These are phyloP conservation scores for Eimeria necatrix DNA, from an alignment of 169 alveolate genomes.

Conservation along the genomic window DNA sequence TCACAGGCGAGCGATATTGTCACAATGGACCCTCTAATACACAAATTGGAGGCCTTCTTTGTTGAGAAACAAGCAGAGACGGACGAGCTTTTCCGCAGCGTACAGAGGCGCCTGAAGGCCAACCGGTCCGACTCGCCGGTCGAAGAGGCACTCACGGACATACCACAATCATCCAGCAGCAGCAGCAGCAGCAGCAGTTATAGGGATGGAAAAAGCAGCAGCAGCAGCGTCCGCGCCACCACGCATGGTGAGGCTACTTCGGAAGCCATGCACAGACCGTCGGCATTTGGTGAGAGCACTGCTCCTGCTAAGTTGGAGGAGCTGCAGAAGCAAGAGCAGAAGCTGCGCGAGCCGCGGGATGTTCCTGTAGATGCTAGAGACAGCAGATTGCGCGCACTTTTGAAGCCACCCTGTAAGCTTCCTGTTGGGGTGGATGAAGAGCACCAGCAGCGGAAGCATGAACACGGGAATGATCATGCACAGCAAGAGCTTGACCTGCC, in stretches of 20 bases:
- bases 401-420: background rate
- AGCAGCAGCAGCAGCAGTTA: constrained; percentile 40
- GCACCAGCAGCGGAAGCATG: constrained; percentile 31
- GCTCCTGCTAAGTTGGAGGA: background rate
- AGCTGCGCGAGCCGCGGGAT: background rate
- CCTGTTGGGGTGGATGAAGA: background rate
- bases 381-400: constrained; percentile 9
- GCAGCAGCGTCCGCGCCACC: constrained; percentile 28
- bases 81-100: constrained; percentile 60
- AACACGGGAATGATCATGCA: background rate
- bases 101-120: constrained; percentile 59
- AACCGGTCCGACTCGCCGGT: constrained; percentile 21
- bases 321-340: constrained; percentile 21
- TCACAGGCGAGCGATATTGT: constrained; percentile 67
- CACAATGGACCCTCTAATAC: constrained; percentile 41
- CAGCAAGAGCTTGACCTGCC: constrained; percentile 4
- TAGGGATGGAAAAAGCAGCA: background rate
- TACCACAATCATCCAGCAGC: constrained; percentile 14
- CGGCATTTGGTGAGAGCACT: background rate
- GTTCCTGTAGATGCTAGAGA: background rate
- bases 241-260: background rate
- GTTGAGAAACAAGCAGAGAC: constrained; percentile 62
- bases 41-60: constrained; percentile 31
- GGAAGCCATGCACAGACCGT: background rate
- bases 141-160: background rate